Conservation (phyloP, 306 rosid genomes). For the Medicago arabica region DNA sequence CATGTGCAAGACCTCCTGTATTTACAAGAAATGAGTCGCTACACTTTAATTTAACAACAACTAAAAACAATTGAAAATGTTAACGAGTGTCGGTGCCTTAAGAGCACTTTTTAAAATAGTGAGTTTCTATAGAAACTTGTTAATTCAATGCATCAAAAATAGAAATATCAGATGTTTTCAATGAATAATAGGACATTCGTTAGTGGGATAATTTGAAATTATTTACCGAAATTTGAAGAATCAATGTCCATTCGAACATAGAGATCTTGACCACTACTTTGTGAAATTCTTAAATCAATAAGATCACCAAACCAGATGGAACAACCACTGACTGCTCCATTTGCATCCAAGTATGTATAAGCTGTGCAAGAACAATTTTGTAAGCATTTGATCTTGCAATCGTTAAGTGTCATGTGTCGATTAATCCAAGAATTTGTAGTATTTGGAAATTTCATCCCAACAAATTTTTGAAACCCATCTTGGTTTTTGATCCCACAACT, state of each 20-base stretch:
- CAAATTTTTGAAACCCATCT: constrained; percentile 36
- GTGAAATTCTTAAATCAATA: not conserved
- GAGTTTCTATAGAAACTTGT: too few relatives aligned
- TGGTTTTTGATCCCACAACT: constrained; percentile 7
- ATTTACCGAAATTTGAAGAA: not conserved
- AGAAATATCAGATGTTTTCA: too few relatives aligned
- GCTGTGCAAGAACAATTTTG: constrained; percentile 34
- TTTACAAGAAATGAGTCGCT: not conserved
- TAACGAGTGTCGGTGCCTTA: too few relatives aligned
- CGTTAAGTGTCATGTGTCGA: not conserved
- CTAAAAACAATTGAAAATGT: too few relatives aligned
- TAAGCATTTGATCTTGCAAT: constrained; percentile 3
- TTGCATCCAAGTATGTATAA: not conserved
- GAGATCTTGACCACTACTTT: not conserved
- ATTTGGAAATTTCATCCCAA: constrained; percentile 37
- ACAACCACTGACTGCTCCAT: constrained; percentile 4
- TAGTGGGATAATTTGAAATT: not conserved
- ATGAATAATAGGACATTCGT: too few relatives aligned
- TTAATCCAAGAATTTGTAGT: constrained; percentile 15
- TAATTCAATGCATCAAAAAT: too few relatives aligned
- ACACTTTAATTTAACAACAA: not conserved
- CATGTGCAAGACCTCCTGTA: constrained; percentile 8
- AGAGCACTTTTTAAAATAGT: too few relatives aligned
- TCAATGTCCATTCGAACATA: constrained; percentile 29
- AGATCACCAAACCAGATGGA: constrained; percentile 21